phyloP scores from a whole-genome alignment of 2,329 filamentous ascomycete genomes.

The Coniosporium tulheliwenetii region DNA sequence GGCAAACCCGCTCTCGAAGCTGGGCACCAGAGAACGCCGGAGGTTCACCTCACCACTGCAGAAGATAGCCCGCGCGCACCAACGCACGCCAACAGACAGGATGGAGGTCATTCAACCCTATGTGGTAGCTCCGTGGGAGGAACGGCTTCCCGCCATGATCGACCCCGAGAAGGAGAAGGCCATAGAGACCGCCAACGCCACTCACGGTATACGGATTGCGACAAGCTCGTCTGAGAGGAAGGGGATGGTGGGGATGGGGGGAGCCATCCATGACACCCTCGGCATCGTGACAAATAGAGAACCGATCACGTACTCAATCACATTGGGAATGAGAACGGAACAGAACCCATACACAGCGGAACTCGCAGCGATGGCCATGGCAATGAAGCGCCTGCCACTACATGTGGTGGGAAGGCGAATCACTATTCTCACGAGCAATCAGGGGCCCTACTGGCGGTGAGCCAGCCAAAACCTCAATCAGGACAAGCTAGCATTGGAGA shows the following conservation, averaged over 20 bases:
- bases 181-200: background rate
- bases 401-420: no score
- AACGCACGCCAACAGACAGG: background rate
- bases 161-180: background rate
- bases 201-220: background rate
- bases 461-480: no score
- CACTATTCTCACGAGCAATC: no score
- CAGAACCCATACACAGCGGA: no score
- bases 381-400: no score
- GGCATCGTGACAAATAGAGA: no score
- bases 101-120: background rate
- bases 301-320: no score
- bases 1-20: conserved; percentile 1
- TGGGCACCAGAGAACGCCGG: background rate
- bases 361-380: no score
- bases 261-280: background rate
- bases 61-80: background rate
- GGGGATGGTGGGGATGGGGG: background rate
- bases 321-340: no score
- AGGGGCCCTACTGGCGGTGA: no score
- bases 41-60: conserved; percentile 1
- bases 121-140: background rate
- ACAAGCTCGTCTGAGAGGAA: background rate
- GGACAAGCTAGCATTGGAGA: no score
- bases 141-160: background rate